Evolutionary conservation across 2,329 filamentous ascomycete genomes (phyloP), one percentile per base, ranked within the genome.

Genomic region (Colletotrichum spaethianum): DNA sequence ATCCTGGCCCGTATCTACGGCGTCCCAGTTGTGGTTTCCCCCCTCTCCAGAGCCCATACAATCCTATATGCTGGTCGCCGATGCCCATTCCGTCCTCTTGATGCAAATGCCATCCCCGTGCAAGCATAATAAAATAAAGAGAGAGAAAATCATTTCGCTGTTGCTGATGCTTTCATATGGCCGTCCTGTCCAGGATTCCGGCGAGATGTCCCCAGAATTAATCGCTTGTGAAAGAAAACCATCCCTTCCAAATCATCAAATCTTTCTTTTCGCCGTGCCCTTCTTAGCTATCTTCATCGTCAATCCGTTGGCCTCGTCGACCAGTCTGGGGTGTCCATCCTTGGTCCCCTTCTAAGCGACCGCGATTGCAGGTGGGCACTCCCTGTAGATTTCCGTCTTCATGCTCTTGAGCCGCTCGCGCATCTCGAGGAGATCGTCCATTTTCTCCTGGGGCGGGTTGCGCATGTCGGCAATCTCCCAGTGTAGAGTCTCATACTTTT

Each of bases 371-470:
- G 74, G 81, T 66, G 77, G 81, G 77, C 78, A 83, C 78, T 86
- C 84, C 74, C 80, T 80, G 75, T 90, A 87, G 55, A 92, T 92
- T 70, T 90, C 85, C 74, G 79, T 82, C 83, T 92, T 92, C 86
- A 92, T 86, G n/a, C 75, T 75, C 74, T 86, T 83, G 59, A 92
- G 80, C 42, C 86, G 83, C 36, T 84, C 80, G 67, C 88, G 86
- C 89, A 92, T 88, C 18, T 87, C 84, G 38, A 87, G 76, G 56
- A 92, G 78, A 59, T 87, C 79, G 7, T 82, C 81, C 63, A 92
- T 79, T 77, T 88, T 86, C 20, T 86, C 82, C 69, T 85, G 81
- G 0, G 86, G 84, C 3, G 90, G 88, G 62, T 89, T 83, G 46
- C 84, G 82, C 74, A 88, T 76, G 7, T 79, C 83, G 23, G 82